phyloP scores from a whole-genome alignment of 1,139 yeast genomes.

The Lodderomyces margitis region DNA sequence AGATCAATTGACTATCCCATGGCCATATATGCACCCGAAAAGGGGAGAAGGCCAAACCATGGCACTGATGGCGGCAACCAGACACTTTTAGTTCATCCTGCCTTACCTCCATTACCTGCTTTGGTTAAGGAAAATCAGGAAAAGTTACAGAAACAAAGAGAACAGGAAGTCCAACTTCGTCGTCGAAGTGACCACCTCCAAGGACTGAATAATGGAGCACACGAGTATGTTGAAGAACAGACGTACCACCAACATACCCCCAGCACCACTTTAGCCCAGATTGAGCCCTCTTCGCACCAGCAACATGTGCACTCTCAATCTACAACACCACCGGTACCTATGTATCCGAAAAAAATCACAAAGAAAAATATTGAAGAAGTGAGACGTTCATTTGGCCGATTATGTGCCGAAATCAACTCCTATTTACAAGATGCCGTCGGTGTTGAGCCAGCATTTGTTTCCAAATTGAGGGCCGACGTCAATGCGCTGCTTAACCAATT shows the following conservation, averaged over 20 bases:
- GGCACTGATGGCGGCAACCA: not conserved
- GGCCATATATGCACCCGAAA: not conserved
- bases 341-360: conserved; percentile 10
- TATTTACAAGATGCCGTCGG: conserved; percentile 10
- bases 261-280: not conserved
- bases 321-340: not conserved
- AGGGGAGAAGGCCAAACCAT: not conserved
- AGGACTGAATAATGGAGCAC: not conserved
- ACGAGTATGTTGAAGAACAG: too few species aligned
- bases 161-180: not conserved
- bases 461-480: conserved; percentile 8
- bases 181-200: not conserved
- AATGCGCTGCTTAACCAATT: conserved; percentile 11
- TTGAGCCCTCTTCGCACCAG: not conserved
- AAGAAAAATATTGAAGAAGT: conserved; percentile 11
- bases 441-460: conserved; percentile 13
- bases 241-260: conserved; percentile 1
- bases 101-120: not conserved
- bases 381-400: conserved; percentile 9
- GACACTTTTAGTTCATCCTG: not conserved
- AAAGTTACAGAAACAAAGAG: not conserved
- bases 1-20: not conserved
- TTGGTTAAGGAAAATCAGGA: not conserved
- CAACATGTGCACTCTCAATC: not conserved
- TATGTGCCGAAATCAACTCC: conserved; percentile 9